Conservation (phyloP, 2,329 filamentous ascomycete species). For the Fusarium sp. region DNA sequence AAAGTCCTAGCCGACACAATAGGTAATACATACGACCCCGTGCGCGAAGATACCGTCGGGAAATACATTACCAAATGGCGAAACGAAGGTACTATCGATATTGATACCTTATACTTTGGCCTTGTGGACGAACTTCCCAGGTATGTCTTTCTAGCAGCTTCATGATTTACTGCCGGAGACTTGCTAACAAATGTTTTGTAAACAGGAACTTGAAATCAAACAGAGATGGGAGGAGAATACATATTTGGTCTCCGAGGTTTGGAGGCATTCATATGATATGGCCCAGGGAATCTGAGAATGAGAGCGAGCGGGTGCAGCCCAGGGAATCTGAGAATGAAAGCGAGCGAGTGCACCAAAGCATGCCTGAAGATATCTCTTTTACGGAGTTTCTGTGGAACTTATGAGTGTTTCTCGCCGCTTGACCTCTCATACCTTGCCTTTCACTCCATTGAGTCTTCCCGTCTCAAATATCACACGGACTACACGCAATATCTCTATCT, state of each 20-base stretch:
- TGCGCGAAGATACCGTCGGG: no score
- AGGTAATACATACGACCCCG: not conserved
- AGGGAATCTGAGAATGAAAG: no score
- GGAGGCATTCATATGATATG: not conserved
- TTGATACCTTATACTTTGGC: not conserved
- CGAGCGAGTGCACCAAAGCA: not conserved
- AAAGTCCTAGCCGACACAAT: not conserved
- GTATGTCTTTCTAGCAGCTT: not conserved
- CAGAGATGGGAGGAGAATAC: not conserved
- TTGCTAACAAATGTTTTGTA: not conserved
- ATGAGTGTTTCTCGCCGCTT: no score
- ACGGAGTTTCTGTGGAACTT: no score
- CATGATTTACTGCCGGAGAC: not conserved
- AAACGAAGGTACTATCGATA: not conserved
- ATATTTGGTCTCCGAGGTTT: not conserved
- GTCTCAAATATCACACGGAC: no score
- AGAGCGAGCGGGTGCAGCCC: not conserved
- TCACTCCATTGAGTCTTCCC: not conserved
- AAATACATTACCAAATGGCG: not conserved
- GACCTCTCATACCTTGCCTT: not conserved
- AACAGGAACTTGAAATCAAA: not conserved
- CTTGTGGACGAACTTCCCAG: not conserved
- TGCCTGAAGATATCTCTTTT: no score
- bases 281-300: not conserved
- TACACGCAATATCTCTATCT: not conserved